Evolutionary conservation across 345 rosid species (phyloP), one percentile per base, ranked within the genome.

Genomic region (Aquilaria malaccensis): DNA sequence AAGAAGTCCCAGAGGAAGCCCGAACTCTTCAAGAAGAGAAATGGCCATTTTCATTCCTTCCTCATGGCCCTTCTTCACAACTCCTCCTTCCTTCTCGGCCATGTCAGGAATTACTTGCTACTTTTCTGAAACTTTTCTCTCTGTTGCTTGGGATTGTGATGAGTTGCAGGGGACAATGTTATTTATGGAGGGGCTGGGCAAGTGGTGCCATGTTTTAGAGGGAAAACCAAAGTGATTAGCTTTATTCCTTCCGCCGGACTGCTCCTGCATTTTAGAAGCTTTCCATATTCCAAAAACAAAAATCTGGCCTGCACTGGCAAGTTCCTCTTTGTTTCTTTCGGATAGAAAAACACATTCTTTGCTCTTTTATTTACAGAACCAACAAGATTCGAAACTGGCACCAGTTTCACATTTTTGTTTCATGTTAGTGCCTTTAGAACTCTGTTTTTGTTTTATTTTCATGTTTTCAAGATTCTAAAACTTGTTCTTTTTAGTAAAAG

Each of bases 11-110:
- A 57, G 15, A 12, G 86, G 86, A 56, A 84, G 84, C 7, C 50
- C 80, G 30, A 76, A 81, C 71, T 84, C 86, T 64, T 66, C 75
- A 0, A 84, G 80, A 47, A 83, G 53, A 10, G 72, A 49, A 56
- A 30, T 13, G 5, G 78, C 75, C 80, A 79, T 52, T 52, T 67
- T 70, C 30, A 70, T 50, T 33, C 84, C 82, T 58, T 79, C 82
- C 1, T 75, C 79, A 37, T 77, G 78, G 7, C 83, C 82, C 47
- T 52, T 70, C 68, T 72, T 56, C 11, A 77, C 72, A 15, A 68
- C 13, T 30, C 73, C 80, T 64, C 80, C 87, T 59, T 77, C 82
- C 80, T 66, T 81, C 69, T 73, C 77, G 48, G 76, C 79, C 87
- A 82, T 77, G 32, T 13, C 15, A 52, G 61, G 61, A 52, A 37